Evolutionary conservation across 2,329 filamentous ascomycete species (phyloP).

Genomic region (Penicillium sp.): DNA sequence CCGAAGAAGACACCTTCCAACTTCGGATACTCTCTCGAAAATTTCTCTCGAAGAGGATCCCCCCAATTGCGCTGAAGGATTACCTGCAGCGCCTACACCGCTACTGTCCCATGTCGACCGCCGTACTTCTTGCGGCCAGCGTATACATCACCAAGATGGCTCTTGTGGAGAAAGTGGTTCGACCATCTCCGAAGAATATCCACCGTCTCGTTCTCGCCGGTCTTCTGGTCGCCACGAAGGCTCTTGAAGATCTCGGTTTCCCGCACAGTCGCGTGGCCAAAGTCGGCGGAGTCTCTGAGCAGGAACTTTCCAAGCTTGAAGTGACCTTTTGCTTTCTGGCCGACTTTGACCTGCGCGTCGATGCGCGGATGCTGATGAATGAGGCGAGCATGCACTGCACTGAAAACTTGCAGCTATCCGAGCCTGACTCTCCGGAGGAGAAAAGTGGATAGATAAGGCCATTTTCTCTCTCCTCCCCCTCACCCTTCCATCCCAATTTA

Average conservation of each 20-base stretch:
- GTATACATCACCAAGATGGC: conserved; percentile 84
- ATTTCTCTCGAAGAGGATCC: conserved; percentile 87
- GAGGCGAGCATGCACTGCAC: conserved; percentile 38
- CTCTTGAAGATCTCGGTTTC: conserved; percentile 89
- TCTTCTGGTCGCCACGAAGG: conserved; percentile 87
- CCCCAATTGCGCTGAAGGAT: conserved; percentile 77
- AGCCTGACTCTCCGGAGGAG: neutral
- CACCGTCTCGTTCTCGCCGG: conserved; percentile 84
- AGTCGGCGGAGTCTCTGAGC: conserved; percentile 83
- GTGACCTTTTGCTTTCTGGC: conserved; percentile 85
- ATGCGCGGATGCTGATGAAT: conserved; percentile 55
- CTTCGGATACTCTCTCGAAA: conserved; percentile 85
- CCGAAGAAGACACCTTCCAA: conserved; percentile 73
- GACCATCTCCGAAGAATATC: conserved; percentile 79
- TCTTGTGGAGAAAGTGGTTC: conserved; percentile 73
- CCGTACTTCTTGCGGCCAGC: conserved; percentile 86
- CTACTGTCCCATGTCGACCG: conserved; percentile 91
- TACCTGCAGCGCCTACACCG: conserved; percentile 85
- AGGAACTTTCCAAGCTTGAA: conserved; percentile 80
- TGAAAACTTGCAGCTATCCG: neutral
- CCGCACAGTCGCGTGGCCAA: conserved; percentile 79
- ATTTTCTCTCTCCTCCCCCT: neutral
- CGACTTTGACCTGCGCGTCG: conserved; percentile 77
- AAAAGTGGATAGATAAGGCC: neutral
- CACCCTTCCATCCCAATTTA: neutral